phyloP scores from a whole-genome alignment of 2,329 filamentous ascomycete genomes.

The Exserohilum rostratum region DNA sequence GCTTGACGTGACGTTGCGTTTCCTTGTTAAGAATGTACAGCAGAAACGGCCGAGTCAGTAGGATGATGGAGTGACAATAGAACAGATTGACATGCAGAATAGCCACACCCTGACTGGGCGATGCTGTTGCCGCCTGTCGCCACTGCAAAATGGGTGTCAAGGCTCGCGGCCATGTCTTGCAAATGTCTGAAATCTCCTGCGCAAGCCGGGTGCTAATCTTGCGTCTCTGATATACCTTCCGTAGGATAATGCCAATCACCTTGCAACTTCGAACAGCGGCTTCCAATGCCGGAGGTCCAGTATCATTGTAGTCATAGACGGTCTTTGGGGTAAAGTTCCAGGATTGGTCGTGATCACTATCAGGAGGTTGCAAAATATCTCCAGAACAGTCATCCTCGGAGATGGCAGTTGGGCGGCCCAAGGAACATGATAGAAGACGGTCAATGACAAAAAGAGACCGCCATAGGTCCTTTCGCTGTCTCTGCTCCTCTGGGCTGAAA shows the following conservation, averaged over 20 bases:
- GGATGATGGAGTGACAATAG: constrained; percentile 66
- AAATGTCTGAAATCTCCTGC: constrained; percentile 62
- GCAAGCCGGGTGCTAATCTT: constrained; percentile 65
- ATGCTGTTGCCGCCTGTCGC: constrained; percentile 54
- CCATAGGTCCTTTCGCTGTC: constrained; percentile 65
- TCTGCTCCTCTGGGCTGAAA: constrained; percentile 56
- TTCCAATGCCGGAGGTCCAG: constrained; percentile 55
- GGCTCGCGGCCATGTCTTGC: constrained; percentile 59
- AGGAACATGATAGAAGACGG: constrained; percentile 65
- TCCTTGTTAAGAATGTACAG: constrained; percentile 60
- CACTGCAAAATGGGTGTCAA: constrained; percentile 59
- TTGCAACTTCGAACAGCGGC: constrained; percentile 64
- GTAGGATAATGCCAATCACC: constrained; percentile 64
- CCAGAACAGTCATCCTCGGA: constrained; percentile 67
- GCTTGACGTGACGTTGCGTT: constrained; percentile 44
- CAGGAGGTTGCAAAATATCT: constrained; percentile 48
- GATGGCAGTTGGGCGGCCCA: constrained; percentile 68
- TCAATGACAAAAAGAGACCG: constrained; percentile 69
- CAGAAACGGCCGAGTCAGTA: constrained; percentile 70
- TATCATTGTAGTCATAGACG: constrained; percentile 36
- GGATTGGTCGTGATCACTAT: constrained; percentile 29
- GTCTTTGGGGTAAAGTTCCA: constrained; percentile 20
- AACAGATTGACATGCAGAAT: constrained; percentile 68
- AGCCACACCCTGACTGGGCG: constrained; percentile 60
- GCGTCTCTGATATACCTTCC: constrained; percentile 64